Percentiles rank a stretch among this genome's conserved stretches.
These are phyloP conservation scores for Phaeosphaeria sp. DNA, from an alignment of 2,329 filamentous ascomycete species.

Conservation along the genomic window DNA sequence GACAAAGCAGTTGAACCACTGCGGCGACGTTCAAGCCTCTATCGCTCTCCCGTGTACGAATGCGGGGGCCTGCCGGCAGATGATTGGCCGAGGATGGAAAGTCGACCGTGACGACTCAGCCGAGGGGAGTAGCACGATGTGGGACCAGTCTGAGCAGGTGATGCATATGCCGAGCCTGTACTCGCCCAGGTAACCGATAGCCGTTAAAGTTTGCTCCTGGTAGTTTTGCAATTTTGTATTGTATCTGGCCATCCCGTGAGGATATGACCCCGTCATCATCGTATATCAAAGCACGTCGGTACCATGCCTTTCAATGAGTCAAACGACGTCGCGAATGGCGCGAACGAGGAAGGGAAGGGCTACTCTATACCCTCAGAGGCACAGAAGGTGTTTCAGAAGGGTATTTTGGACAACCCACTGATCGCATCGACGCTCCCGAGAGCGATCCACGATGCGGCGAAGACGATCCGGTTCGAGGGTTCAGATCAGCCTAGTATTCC, in stretches of 20 bases:
- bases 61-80: neutral
- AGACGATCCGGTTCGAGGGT: conserved; percentile 53
- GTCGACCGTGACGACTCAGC: conserved; percentile 30
- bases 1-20: no score
- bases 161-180: neutral
- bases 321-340: conserved; percentile 3
- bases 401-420: conserved; percentile 54
- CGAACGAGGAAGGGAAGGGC: conserved; percentile 8
- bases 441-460: conserved; percentile 46
- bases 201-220: neutral
- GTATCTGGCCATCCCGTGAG: no score
- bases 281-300: no score
- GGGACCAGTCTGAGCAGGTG: neutral
- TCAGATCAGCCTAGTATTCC: conserved; percentile 55
- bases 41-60: neutral
- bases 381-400: conserved; percentile 39
- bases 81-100: conserved; percentile 5
- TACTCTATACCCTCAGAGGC: conserved; percentile 42
- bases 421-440: conserved; percentile 46
- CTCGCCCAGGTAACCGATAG: neutral
- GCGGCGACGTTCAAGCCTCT: neutral
- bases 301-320: neutral
- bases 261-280: no score
- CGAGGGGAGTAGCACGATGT: conserved; percentile 15
- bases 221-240: no score